Base-by-base conservation (phyloP, 306 rosid species). In the Quercus alba region DNA sequence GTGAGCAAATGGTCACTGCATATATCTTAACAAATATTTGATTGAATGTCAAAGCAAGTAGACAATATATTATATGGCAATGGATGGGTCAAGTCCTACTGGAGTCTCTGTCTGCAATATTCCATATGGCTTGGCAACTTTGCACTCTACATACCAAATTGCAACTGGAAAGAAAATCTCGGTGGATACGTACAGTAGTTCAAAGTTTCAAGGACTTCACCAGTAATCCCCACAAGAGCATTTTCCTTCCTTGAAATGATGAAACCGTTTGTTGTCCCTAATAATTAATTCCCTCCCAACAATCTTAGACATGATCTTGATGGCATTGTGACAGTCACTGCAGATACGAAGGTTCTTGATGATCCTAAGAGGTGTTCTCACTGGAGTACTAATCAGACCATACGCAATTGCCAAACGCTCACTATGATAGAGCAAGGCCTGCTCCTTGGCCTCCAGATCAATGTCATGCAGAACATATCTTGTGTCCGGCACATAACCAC, bases 211-310 rank as follows among this genome's bases (percentile, higher is more conserved):
- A 21, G 79, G 54, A 68, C 62, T 81, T 87, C 87, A 94, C 97
- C 97, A 94, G 89, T 94, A 94, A 88, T 94, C 98, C 72, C 97
- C 97, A 73, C 96, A 94, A 26, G 94, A 91, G 88, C 97, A 91
- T 87, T 93, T 89, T 6, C 97, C 97, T 77, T 91, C 97, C 87
- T 89, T 90, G 89, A 91, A 94, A 85, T 91, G 97, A 85, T 93
- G 98, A 82, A 90, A 93, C 77, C 98, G 85, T 77, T 93, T 91
- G 81, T 91, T 93, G 78, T 93, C 97, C 81, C 97, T 87, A 44
- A 93, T 91, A 79, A 91, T 90, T 33, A 93, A 81, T 62, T 89
- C 92, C 80, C 94, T 86, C 62, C 97, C 98, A 44, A 93, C 94
- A 77, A 93, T 93, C 87, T 89, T 91, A 19, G 97, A 88, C 97